A percentile compares a stretch with the other conserved stretches of the same genome.
phyloP scores from a whole-genome alignment of 331 rosid genomes.

The Prunus yedoensis region DNA sequence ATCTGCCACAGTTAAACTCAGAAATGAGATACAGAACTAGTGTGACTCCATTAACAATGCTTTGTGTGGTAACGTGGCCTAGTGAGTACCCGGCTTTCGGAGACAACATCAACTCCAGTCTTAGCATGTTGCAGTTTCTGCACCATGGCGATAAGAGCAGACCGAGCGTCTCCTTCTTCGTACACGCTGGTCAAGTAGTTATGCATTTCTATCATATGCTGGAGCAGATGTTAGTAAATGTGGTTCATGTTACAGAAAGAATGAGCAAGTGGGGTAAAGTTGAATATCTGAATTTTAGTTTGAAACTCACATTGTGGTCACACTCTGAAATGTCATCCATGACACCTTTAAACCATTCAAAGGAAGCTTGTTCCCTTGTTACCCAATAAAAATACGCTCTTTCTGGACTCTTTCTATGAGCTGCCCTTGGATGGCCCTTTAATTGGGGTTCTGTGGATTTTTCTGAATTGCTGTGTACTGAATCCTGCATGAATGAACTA shows the following conservation, averaged over 20 bases:
- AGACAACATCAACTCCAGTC: slow-evolving; percentile 77
- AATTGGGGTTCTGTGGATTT: background rate
- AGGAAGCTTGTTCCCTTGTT: slow-evolving; percentile 91
- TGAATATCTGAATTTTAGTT: background rate
- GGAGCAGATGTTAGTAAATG: slow-evolving; percentile 26
- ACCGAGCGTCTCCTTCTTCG: slow-evolving; percentile 88
- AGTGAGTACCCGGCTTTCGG: slow-evolving; percentile 77
- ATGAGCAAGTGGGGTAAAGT: background rate
- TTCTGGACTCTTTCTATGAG: slow-evolving; percentile 42
- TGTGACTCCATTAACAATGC: background rate
- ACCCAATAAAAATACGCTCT: slow-evolving; percentile 97
- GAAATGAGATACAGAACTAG: background rate
- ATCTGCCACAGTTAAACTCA: slow-evolving; percentile 51
- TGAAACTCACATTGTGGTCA: slow-evolving; percentile 58
- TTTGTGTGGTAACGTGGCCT: background rate
- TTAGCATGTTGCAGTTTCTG: slow-evolving; percentile 76
- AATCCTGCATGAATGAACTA: slow-evolving; percentile 20
- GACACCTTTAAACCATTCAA: slow-evolving; percentile 98
- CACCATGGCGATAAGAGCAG: slow-evolving; percentile 86
- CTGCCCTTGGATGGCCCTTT: background rate
- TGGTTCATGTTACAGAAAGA: background rate
- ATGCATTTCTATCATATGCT: slow-evolving; percentile 88
- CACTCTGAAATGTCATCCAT: slow-evolving; percentile 85
- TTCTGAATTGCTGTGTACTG: background rate
- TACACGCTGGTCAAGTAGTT: slow-evolving; percentile 82